Conservation (phyloP, 2,329 filamentous ascomycete species). For the Pseudocercospora pini-densiflorae region DNA sequence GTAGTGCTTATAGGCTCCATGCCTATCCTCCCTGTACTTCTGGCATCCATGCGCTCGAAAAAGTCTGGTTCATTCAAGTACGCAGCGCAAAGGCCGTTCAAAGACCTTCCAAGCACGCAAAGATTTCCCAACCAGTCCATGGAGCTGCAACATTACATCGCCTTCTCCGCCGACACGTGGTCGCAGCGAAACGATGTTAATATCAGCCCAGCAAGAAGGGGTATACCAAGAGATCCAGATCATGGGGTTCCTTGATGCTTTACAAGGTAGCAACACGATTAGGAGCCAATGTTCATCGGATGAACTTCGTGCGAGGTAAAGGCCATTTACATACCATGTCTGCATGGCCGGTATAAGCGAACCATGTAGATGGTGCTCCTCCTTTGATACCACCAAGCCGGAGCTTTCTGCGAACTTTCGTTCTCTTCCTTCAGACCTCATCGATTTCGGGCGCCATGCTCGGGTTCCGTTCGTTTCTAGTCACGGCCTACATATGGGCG, state of each 20-base stretch:
- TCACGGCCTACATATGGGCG: background rate
- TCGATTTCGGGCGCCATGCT: background rate
- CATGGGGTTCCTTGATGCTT: background rate
- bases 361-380: background rate
- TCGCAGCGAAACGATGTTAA: background rate
- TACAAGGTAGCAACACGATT: background rate
- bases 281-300: background rate
- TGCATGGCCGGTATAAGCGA: background rate
- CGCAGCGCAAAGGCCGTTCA: background rate
- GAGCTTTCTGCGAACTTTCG: background rate
- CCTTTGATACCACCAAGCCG: background rate
- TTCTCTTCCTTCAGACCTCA: background rate
- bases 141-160: background rate
- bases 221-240: background rate
- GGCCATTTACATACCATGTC: background rate
- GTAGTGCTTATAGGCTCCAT: background rate
- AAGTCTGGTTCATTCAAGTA: background rate
- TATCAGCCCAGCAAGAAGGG: background rate
- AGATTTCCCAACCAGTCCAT: background rate
- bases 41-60: background rate
- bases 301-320: background rate
- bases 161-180: background rate
- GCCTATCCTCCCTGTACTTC: background rate
- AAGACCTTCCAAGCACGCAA: background rate
- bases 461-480: conserved; percentile 4